Evolutionary conservation across 805 yeast species (phyloP).

Genomic region (Metschnikowia continentalis): DNA sequence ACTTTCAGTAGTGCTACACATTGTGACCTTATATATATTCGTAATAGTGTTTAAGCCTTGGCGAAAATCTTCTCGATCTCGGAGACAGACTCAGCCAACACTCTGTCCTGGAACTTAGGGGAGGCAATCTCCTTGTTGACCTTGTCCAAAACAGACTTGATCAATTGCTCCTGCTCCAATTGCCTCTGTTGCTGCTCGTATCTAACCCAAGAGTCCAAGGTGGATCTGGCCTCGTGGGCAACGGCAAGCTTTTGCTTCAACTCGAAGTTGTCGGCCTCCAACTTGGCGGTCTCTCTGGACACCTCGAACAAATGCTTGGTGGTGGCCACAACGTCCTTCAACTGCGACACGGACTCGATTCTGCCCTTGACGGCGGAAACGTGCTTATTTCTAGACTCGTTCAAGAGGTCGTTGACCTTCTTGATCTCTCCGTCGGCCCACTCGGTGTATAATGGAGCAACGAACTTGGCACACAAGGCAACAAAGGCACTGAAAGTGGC

Average conservation of each 20-base stretch:
- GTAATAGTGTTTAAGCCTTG: slow-evolving; percentile 25
- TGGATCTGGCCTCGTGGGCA: slow-evolving; percentile 87
- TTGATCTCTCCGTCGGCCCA: slow-evolving; percentile 86
- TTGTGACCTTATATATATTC: slow-evolving; percentile 7
- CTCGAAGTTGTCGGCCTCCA: slow-evolving; percentile 92
- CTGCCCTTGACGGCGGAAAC: slow-evolving; percentile 90
- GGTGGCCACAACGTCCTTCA: slow-evolving; percentile 86
- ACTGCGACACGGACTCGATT: slow-evolving; percentile 80
- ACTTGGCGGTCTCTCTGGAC: slow-evolving; percentile 93
- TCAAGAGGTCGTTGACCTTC: slow-evolving; percentile 75
- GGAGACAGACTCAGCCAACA: slow-evolving; percentile 84
- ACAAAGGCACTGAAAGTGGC: slow-evolving; percentile 76
- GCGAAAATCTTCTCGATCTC: slow-evolving; percentile 87
- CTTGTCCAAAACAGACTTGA: slow-evolving; percentile 80
- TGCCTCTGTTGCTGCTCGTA: slow-evolving; percentile 95
- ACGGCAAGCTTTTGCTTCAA: slow-evolving; percentile 86
- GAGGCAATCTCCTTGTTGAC: slow-evolving; percentile 79
- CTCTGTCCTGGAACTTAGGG: slow-evolving; percentile 90
- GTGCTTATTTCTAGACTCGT: slow-evolving; percentile 85
- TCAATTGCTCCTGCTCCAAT: slow-evolving; percentile 89
- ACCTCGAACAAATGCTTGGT: slow-evolving; percentile 90
- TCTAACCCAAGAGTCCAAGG: slow-evolving; percentile 98
- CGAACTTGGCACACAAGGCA: slow-evolving; percentile 73
- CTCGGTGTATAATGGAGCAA: slow-evolving; percentile 92
- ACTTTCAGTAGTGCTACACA: background rate